Percentiles rank a stretch among this genome's conserved stretches.
phyloP scores from a whole-genome alignment of 352 stramenopile species.

The Phytophthora multivora region DNA sequence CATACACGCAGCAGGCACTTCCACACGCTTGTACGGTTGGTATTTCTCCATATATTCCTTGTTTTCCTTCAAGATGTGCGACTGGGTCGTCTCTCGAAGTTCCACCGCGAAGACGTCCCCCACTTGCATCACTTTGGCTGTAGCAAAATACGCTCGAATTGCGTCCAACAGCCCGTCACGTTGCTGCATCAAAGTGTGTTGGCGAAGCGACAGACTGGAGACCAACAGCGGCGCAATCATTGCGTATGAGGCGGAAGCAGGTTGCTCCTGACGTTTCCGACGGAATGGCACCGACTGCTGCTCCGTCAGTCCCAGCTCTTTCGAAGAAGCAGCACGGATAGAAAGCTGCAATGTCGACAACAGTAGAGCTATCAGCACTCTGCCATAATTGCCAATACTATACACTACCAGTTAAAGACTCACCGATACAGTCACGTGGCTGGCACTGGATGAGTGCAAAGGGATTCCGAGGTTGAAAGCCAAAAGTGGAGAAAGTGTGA shows the following conservation, averaged over 20 bases:
- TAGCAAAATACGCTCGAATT: constrained; percentile 64
- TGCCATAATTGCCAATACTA: neutral
- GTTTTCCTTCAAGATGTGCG: constrained; percentile 25
- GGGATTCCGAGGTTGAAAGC: constrained; percentile 78
- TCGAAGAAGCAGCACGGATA: constrained; percentile 38
- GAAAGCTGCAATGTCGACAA: constrained; percentile 31
- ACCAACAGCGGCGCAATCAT: constrained; percentile 68
- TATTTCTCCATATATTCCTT: constrained; percentile 29
- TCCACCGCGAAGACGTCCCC: constrained; percentile 75
- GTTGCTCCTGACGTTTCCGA: constrained; percentile 58
- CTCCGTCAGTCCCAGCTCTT: constrained; percentile 54
- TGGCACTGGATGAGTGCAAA: constrained; percentile 37
- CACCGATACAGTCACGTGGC: constrained; percentile 38
- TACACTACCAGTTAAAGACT: neutral
- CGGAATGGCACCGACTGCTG: constrained; percentile 37
- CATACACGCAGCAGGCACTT: constrained; percentile 46
- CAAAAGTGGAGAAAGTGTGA: constrained; percentile 69
- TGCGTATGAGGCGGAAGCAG: constrained; percentile 53
- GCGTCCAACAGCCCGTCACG: constrained; percentile 60
- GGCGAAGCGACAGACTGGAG: constrained; percentile 63
- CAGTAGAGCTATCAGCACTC: neutral
- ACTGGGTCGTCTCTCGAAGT: constrained; percentile 49
- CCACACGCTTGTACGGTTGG: constrained; percentile 46
- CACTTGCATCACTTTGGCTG: constrained; percentile 62
- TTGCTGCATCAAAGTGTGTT: constrained; percentile 62